These are phyloP conservation scores for Fraxinus dipetala DNA, from an alignment of 305 asterid species.

Conservation along the genomic window DNA sequence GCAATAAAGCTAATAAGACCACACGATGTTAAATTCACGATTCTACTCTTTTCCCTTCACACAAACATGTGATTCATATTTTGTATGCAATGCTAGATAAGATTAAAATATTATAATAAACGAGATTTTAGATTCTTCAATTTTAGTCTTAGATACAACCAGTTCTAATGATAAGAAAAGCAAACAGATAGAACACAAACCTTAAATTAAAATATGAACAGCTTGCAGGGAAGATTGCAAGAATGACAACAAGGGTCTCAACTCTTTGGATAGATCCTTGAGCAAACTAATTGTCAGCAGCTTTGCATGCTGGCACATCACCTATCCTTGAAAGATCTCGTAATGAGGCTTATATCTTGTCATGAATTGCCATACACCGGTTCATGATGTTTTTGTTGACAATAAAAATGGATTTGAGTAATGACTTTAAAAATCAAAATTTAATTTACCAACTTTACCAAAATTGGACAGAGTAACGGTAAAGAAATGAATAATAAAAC, in stretches of 20 bases:
- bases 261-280: slow-evolving; percentile 75
- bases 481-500: too few species aligned
- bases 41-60: neutral
- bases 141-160: neutral
- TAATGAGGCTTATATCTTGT: slow-evolving; percentile 77
- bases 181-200: slow-evolving; percentile 32
- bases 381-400: slow-evolving; percentile 36
- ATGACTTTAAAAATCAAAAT: too few species aligned
- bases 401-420: too few species aligned
- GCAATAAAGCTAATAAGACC: neutral
- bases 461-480: too few species aligned
- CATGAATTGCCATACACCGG: slow-evolving; percentile 55
- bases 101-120: neutral
- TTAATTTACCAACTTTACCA: too few species aligned
- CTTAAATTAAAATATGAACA: slow-evolving; percentile 57
- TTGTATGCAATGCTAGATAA: neutral
- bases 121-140: neutral
- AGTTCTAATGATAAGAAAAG: neutral
- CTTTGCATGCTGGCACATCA: slow-evolving; percentile 74
- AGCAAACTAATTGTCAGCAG: slow-evolving; percentile 49
- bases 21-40: neutral
- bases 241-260: slow-evolving; percentile 59
- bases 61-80: neutral
- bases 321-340: slow-evolving; percentile 89
- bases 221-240: slow-evolving; percentile 76